phyloP scores from a whole-genome alignment of 2,329 filamentous ascomycete genomes.

The Colletotrichum echinochloae region DNA sequence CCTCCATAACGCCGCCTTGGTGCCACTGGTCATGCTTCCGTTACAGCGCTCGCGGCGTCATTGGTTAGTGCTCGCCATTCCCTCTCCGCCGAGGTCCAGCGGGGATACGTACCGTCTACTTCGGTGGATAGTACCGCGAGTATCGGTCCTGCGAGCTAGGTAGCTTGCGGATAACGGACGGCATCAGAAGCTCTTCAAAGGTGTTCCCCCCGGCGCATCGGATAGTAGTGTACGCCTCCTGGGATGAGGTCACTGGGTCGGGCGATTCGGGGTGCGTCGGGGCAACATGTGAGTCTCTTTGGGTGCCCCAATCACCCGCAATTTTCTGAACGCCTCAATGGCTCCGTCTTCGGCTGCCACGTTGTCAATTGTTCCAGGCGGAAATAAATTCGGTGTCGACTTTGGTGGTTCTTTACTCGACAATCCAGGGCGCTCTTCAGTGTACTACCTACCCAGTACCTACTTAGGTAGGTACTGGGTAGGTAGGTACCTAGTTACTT shows the following conservation, averaged over 20 bases:
- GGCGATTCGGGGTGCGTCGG: conserved; percentile 15
- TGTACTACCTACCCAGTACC: not conserved
- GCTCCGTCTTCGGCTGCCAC: conserved; percentile 26
- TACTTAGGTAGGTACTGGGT: no score
- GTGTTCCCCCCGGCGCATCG: conserved; percentile 26
- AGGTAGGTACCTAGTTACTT: not conserved
- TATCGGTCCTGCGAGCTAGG: conserved; percentile 19
- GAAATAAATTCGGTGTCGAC: conserved; percentile 20
- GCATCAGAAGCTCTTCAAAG: conserved; percentile 24
- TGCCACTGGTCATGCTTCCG: conserved; percentile 35
- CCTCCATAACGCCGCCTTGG: conserved; percentile 39
- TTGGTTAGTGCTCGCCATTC: conserved; percentile 31
- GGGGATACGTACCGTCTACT: conserved; percentile 21
- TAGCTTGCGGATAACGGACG: conserved; percentile 29
- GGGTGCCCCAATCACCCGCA: conserved; percentile 32
- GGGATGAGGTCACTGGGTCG: conserved; percentile 38
- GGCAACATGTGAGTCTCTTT: conserved; percentile 35
- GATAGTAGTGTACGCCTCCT: conserved; percentile 26
- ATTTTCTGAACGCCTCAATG: conserved; percentile 30
- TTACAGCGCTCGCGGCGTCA: conserved; percentile 37
- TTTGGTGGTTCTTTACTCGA: conserved; percentile 16
- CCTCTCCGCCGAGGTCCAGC: conserved; percentile 40
- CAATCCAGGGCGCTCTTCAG: conserved; percentile 1
- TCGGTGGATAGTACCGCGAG: conserved; percentile 6
- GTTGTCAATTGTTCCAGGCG: conserved; percentile 16